Conservation (phyloP, 2,329 filamentous ascomycete species). For the Fusarium secorum region DNA sequence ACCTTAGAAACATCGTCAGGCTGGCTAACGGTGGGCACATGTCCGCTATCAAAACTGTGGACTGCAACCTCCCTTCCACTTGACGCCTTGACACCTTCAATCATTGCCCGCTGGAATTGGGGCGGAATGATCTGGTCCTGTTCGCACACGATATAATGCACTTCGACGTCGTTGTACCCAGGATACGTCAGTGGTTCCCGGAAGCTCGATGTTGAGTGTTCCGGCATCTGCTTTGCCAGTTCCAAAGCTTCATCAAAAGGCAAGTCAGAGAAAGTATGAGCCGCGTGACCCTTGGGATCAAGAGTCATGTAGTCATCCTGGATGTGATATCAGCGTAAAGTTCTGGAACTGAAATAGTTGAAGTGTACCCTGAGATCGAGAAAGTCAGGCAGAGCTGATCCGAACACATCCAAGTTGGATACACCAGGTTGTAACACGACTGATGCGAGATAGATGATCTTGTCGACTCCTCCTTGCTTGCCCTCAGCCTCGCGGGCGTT, state of each 20-base stretch:
- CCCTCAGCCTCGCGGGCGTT: neutral
- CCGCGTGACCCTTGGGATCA: neutral
- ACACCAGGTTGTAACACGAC: slow-evolving; percentile 4
- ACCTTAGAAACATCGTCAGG: slow-evolving; percentile 2
- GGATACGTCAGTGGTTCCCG: slow-evolving; percentile 20
- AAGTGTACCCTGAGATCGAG: neutral
- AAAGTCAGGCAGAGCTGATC: neutral
- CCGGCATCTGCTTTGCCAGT: slow-evolving; percentile 5
- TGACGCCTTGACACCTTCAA: slow-evolving; percentile 3
- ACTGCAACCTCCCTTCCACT: neutral
- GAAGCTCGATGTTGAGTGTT: slow-evolving; percentile 26
- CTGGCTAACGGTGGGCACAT: slow-evolving; percentile 1
- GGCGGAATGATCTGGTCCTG: slow-evolving; percentile 7
- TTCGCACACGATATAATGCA: slow-evolving; percentile 26
- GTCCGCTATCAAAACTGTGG: neutral
- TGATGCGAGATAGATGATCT: slow-evolving; percentile 12
- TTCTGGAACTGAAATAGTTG: fast-evolving
- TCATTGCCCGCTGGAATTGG: slow-evolving; percentile 7
- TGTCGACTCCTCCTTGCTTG: slow-evolving; percentile 10
- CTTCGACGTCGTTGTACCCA: slow-evolving; percentile 27
- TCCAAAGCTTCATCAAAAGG: slow-evolving; percentile 4
- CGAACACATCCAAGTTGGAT: slow-evolving; percentile 8
- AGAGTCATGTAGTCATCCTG: slow-evolving; percentile 23
- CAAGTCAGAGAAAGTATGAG: slow-evolving; percentile 11
- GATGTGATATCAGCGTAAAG: fast-evolving